Conservation (phyloP, 768 basidiomycete genomes). For the Stropharia rugosoannulata region DNA sequence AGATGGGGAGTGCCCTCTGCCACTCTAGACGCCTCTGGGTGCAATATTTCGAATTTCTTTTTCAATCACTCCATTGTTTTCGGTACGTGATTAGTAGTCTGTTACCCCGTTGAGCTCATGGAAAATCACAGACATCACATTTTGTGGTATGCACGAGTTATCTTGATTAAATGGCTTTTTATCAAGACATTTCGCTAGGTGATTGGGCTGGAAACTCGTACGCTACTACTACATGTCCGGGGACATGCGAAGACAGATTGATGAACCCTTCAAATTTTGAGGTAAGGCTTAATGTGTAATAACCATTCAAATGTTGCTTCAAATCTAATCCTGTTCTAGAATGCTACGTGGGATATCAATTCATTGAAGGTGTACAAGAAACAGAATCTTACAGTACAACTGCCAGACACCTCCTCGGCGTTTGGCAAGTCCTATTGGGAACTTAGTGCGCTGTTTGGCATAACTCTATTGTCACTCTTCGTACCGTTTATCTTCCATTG, state of each 20-base stretch:
- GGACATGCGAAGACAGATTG: conserved; percentile 62
- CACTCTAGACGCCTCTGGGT: conserved; percentile 47
- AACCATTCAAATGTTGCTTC: background rate
- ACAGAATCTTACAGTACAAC: conserved; percentile 35
- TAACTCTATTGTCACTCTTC: background rate
- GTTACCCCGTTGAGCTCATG: conserved; percentile 2
- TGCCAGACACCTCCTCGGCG: background rate
- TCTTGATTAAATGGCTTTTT: background rate
- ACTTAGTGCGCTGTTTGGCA: background rate
- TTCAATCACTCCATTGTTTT: conserved; percentile 73
- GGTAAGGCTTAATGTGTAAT: conserved; percentile 37
- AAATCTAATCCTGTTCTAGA: conserved; percentile 37
- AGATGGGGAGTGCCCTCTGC: conserved; percentile 73
- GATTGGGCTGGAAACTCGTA: conserved; percentile 88
- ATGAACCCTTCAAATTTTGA: conserved; percentile 73
- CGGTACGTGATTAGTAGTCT: conserved; percentile 48
- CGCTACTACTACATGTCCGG: conserved; percentile 70
- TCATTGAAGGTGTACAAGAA: conserved; percentile 73
- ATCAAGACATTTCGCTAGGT: conserved; percentile 34
- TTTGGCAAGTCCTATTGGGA: background rate
- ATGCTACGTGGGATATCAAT: conserved; percentile 82
- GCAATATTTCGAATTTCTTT: conserved; percentile 61
- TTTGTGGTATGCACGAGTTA: conserved; percentile 55
- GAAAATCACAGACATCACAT: conserved; percentile 65
- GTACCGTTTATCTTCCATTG: background rate